These are phyloP conservation scores for Venturia effusa DNA, from an alignment of 2,329 filamentous ascomycete genomes.

Conservation along the genomic window DNA sequence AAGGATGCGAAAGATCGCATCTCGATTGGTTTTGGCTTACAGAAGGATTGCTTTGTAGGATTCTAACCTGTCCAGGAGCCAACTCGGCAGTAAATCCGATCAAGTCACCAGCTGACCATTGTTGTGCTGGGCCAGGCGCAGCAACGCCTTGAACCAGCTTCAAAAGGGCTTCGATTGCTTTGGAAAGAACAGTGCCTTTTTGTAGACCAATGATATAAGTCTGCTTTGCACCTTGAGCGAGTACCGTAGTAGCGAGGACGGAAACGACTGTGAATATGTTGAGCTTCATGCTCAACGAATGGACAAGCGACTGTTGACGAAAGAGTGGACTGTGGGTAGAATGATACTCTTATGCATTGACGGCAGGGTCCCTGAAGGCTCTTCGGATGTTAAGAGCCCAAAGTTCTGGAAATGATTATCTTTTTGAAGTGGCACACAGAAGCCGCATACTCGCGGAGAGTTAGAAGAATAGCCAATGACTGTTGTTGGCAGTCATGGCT, in stretches of 20 bases:
- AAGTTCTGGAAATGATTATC: neutral
- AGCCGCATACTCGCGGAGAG: neutral
- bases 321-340: neutral
- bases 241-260: neutral
- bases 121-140: neutral
- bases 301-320: too few species aligned
- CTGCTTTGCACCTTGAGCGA: neutral
- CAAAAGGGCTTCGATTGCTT: neutral
- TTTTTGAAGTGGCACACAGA: neutral
- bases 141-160: neutral
- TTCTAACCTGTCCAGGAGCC: constrained; percentile 20
- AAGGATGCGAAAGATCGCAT: neutral
- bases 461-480: neutral
- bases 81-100: constrained; percentile 29
- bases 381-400: neutral
- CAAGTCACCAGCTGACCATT: constrained; percentile 20
- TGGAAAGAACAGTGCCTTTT: neutral
- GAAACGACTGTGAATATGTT: neutral
- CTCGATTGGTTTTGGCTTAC: constrained; percentile 20
- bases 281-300: neutral
- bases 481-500: neutral
- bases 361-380: neutral
- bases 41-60: constrained; percentile 21
- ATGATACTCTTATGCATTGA: neutral
- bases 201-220: neutral